phyloP scores from a whole-genome alignment of 257 asterid genomes.

The Fraxinus cuspidata region DNA sequence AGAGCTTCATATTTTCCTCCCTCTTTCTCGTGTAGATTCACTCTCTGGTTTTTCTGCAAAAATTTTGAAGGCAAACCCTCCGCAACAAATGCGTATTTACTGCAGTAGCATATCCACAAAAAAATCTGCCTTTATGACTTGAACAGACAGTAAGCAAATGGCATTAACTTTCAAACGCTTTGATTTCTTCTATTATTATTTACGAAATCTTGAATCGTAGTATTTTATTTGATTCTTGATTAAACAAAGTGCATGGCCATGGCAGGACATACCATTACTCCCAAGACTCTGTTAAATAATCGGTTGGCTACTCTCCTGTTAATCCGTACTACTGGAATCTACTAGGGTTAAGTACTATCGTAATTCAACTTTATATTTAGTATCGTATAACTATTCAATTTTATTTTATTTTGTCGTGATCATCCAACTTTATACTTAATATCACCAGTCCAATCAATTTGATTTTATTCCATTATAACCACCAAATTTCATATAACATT shows the following conservation, averaged over 20 bases:
- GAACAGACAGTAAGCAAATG: conserved; percentile 28
- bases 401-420: too few species aligned
- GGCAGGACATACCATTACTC: conserved; percentile 42
- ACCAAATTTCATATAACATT: too few species aligned
- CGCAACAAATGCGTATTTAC: conserved; percentile 71
- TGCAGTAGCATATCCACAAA: conserved; percentile 53
- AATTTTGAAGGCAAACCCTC: conserved; percentile 54
- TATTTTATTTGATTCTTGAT: conserved; percentile 33
- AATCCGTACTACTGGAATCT: neutral
- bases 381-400: too few species aligned
- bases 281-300: conserved; percentile 47
- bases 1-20: conserved; percentile 17
- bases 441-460: too few species aligned
- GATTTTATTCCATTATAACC: too few species aligned
- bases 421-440: too few species aligned
- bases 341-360: too few species aligned
- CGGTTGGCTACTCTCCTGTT: conserved; percentile 39
- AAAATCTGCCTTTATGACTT: conserved; percentile 31
- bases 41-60: conserved; percentile 32
- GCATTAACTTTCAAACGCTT: conserved; percentile 59
- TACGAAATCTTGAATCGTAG: conserved; percentile 1
- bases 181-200: conserved; percentile 27
- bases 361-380: too few species aligned
- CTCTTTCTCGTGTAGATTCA: conserved; percentile 1
- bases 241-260: conserved; percentile 15